Evolutionary conservation across 495 filamentous ascomycete species (phyloP), one percentile per base, ranked within the genome.

Genomic region (Lasiosphaeria ovina): DNA sequence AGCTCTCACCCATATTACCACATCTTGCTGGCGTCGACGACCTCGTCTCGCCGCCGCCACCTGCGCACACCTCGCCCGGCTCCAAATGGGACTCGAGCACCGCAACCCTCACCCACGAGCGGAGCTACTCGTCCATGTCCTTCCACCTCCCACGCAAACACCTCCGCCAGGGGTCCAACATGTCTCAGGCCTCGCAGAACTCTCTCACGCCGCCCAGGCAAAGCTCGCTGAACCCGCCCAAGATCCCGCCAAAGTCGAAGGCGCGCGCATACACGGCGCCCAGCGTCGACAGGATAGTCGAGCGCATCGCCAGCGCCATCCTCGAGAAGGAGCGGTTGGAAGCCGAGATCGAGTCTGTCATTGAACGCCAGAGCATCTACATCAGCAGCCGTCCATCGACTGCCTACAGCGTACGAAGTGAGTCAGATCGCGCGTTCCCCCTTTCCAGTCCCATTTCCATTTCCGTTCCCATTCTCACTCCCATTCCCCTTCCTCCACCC

Each of bases 1-100:
- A 80, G 49, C 77, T 95, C 9, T 90, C 91, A 12, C 82, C 85
- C 9, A 75, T 83, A 17, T 63, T 88, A 4, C 82, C 83, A 34
- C 73, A 81, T 57, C 74, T 87, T 54, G 66, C 74, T 38, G 62
- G 67, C 54, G 62, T 70, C 47, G 56, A 44, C 33, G 68, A 75
- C 3, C 63, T 64, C 35, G 71, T 79, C 52, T 74, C 77, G 6
- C 76, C 74, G 11, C 81, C 76, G 35, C 76, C 72, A 4, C 76
- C 71, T 4, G 72, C 71, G 10, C 68, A 74, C 60, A 74, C 72
- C 24, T 64, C 63, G 14, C 58, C 49, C 53, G 75, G 72, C 63
- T 66, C 59, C 31, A 65, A 62, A 59, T 72, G 74, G 65, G 73
- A 74, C 11, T 50, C 38, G 51, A 66, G 60, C 64, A 76, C 72